Evolutionary conservation across 2,329 filamentous ascomycete genomes (phyloP).

Genomic region (Cladophialophora exuberans): DNA sequence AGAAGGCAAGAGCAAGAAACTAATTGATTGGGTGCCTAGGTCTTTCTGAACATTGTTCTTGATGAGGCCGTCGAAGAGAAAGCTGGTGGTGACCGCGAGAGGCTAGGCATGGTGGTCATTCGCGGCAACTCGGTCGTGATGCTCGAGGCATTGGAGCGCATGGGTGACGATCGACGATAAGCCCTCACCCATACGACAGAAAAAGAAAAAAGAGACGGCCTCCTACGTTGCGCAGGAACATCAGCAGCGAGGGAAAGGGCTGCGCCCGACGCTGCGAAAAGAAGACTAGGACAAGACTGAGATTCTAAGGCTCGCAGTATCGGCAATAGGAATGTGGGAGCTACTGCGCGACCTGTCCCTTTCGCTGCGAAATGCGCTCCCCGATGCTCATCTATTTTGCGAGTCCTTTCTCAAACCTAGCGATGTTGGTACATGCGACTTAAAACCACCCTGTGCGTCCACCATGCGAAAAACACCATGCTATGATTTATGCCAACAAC

Average conservation of each 20-base stretch:
- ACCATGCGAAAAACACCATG: background rate
- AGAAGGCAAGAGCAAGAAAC: background rate
- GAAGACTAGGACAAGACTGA: too few species aligned
- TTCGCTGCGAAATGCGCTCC: too few species aligned
- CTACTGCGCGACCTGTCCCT: too few species aligned
- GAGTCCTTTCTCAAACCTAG: too few species aligned
- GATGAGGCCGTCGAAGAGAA: conserved; percentile 98
- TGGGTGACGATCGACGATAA: conserved; percentile 31
- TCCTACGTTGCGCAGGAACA: background rate
- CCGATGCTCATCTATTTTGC: too few species aligned
- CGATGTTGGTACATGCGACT: too few species aligned
- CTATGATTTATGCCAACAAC: background rate
- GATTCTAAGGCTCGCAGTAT: too few species aligned
- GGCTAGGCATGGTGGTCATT: conserved; percentile 94
- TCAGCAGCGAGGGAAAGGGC: background rate
- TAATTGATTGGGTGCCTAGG: conserved; percentile 56
- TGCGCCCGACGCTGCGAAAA: too few species aligned
- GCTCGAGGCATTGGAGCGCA: conserved; percentile 65
- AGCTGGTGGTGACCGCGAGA: conserved; percentile 83
- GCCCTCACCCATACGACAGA: background rate
- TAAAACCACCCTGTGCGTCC: background rate
- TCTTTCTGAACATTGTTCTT: conserved; percentile 96
- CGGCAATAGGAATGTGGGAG: too few species aligned
- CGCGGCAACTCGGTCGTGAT: conserved; percentile 98
- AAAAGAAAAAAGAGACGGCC: too few species aligned